A percentile compares a stretch with the other conserved stretches of the same genome.
Evolutionary conservation across 2,329 filamentous ascomycete species (phyloP).

Genomic region (Talaromyces funiculosus): DNA sequence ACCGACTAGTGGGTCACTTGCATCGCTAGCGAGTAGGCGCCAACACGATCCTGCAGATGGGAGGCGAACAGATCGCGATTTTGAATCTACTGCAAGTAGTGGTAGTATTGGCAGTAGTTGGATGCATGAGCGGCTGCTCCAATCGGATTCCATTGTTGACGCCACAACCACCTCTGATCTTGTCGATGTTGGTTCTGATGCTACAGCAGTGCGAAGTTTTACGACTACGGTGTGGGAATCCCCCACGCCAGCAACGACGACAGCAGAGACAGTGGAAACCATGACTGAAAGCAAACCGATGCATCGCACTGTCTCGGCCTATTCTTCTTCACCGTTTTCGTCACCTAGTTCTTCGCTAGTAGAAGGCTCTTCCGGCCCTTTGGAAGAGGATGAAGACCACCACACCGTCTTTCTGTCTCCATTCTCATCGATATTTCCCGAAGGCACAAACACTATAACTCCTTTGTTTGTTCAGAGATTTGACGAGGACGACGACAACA

Average conservation of each 20-base stretch:
- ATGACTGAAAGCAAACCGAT: not conserved
- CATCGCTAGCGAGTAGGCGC: conserved; percentile 11
- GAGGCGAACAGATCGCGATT: not conserved
- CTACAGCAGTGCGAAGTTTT: not conserved
- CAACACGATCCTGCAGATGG: conserved; percentile 7
- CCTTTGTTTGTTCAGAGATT: conserved; percentile 8
- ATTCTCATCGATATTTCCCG: conserved; percentile 10
- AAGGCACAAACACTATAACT: conserved; percentile 2
- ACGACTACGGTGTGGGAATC: not conserved
- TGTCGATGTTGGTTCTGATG: not conserved
- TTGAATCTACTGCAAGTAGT: not conserved
- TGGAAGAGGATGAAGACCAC: not conserved
- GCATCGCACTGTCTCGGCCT: not conserved
- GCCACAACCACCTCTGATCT: conserved; percentile 5
- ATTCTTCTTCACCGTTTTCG: conserved; percentile 2
- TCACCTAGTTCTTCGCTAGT: not conserved
- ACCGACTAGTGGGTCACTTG: conserved; percentile 15
- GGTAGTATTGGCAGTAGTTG: not conserved
- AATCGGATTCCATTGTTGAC: conserved; percentile 12
- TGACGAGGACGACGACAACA: conserved; percentile 2
- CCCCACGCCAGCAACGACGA: not conserved
- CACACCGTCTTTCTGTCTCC: conserved; percentile 1
- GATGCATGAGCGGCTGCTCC: conserved; percentile 7
- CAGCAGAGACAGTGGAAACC: not conserved
- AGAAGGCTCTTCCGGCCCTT: not conserved